Base-by-base conservation (phyloP, 345 rosid species). In the Zanthoxylum bungeanum region DNA sequence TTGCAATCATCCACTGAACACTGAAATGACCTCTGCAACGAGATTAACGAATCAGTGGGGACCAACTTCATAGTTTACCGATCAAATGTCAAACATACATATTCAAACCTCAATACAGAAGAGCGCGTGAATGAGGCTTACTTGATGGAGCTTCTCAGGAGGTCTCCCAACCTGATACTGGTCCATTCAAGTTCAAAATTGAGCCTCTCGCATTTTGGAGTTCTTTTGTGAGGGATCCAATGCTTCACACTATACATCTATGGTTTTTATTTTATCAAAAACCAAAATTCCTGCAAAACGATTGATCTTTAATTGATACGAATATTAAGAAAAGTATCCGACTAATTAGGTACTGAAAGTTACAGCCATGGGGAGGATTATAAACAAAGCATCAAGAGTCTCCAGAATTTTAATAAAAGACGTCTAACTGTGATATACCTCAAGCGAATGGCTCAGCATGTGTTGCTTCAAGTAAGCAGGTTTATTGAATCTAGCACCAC, bases 91-190 rank as follows among this genome's bases (percentile, higher is more conserved):
- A 19, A 25, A 58, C 70, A 62, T 46, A 60, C 30, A 39, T 6
- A 22, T 63, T 70, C 88, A 30, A 81, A 87, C 89, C 87, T 84
- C 85, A 61, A 37, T 22, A 39, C 51, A n/a, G 40, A 77, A 64
- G 64, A 74, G 27, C 0, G 89, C 92, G 98, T 94, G 98, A 85
- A 51, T 22, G 87, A 92, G 98, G 98, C 98, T 62, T 58, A 62
- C 97, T 82, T 89, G 91, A 85, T 37, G 96, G 92, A 90, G 93
- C 98, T 94, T 92, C 97, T 92, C 97, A 90, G 98, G 98, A 64
- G 97, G 97, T 90, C 97, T 78, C 98, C 98, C 98, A 69, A 76
- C 98, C 97, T 92, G 97, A 94, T 90, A 94, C 98, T 94, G 64
- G 92, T 90, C 97, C 97, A 83, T 51, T 86, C 62, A 85, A 89